Base-by-base conservation (phyloP, 1,284 basidiomycete genomes). In the Sporisorium scitamineum region DNA sequence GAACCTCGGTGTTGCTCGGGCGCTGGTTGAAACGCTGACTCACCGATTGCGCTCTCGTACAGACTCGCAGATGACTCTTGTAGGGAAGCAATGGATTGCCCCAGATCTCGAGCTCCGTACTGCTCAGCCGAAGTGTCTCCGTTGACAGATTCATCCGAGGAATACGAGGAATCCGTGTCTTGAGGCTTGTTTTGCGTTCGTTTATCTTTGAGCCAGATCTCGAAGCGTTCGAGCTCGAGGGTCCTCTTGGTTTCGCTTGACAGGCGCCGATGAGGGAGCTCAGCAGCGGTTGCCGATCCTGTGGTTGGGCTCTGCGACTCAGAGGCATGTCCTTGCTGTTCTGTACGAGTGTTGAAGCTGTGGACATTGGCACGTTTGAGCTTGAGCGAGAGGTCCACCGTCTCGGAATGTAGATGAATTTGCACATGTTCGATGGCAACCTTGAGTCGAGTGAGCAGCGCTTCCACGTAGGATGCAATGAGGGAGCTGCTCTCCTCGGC, bases 371-470 rank as follows among this genome's bases (percentile, higher is more conserved):
- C 64, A 13, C 42, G 41, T 18, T 50, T n/a, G 27, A 76, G 63
- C 34, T 56, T 61, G 42, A 76, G n/a, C 5, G 63, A 67, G 34
- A 75, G 63, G 22, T 60, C 63, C 20, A 65, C 37, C 0, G 45
- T 22, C n/a, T 71, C 65, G 6, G 54, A 68, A 5, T 48, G 22
- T 9, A 78, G 42, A 24, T 56, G 59, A 16, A 80, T 24, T 0
- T 67, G 52, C 7, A 72, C 58, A 11, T 70, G 45, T 5, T 62
- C 37, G 41, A 80, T 42, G 20, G 58, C 22, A 18, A 82, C 57
- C 42, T 77, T 78, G 24, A 82, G 66, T 5, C 81, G 61, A 16
- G 75, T 58, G 16, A 82, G 55, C 5, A 82, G 65, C 2, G 65
- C 65, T 29, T 82, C 80, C 10, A 82, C 74, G 22, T 79, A 69